Base-by-base conservation (phyloP, 2,329 filamentous ascomycete genomes). In the Paracoccidioides brasiliensis region DNA sequence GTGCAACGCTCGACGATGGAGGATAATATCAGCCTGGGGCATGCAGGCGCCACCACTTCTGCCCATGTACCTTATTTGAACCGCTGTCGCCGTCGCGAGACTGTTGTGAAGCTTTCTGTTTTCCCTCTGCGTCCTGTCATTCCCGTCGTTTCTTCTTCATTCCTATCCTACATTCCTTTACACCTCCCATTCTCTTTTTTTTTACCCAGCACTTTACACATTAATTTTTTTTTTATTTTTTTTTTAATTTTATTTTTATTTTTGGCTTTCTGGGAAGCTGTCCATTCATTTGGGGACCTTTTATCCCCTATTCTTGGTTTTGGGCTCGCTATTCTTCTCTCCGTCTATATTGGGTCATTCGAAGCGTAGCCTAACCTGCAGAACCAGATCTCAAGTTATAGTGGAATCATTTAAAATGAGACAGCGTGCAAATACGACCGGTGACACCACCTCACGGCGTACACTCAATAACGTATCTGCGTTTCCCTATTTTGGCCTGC, bases 261-360 rank as follows among this genome's bases (percentile, higher is more conserved):
- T 46, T 7, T 53, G 55, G 68, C 62, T 67, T 69, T 72, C 69
- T 67, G 69, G 70, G 70, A 72, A 67, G 67, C 66, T 59, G 63
- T 70, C 64, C 66, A 60, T 65, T 70, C 69, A 33, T 68, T 70
- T 64, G 9, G 35, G 38, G 40, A 10, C 5, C 15, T 56, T 15
- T 54, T 45, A 53, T 37, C 55, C 48, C 51, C 49, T 15, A 35
- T 40, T 28, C 52, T 58, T 35, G 33, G 45, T 51, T 50, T 55
- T 53, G 56, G 55, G 58, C 58, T 42, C 12, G 14, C 6, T 14
- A 9, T 32, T 32, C 37, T 42, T 42, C 37, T 8, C 15, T 14
- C n/a, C 38, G 42, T 9, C n/a, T 52, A 6, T 9, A 37, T 5
- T 42, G n/a, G 2, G 10, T 28, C 28, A 38, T 50, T 42, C 49